Percentiles rank a stretch among this genome's conserved stretches.
phyloP scores from a whole-genome alignment of 2,329 filamentous ascomycete genomes.

The Monilinia laxa region DNA sequence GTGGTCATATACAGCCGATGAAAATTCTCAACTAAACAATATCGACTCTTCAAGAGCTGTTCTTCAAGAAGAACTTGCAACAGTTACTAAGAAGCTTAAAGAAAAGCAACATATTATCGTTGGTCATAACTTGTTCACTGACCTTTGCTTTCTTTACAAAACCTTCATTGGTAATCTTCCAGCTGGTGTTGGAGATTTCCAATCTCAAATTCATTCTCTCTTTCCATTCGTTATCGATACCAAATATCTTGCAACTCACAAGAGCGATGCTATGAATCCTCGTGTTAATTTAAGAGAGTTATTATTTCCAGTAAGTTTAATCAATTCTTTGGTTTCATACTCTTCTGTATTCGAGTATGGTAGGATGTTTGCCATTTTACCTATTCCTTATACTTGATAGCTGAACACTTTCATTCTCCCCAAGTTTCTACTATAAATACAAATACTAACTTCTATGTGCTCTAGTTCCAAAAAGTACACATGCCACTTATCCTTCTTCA shows the following conservation, averaged over 20 bases:
- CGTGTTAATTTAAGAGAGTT: slow-evolving; percentile 50
- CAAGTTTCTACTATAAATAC: not conserved
- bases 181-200: slow-evolving; percentile 53
- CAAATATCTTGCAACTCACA: slow-evolving; percentile 54
- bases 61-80: slow-evolving; percentile 35
- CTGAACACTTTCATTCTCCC: not conserved
- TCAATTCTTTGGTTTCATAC: not conserved
- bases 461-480: slow-evolving; percentile 42
- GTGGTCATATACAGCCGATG: slow-evolving; percentile 39
- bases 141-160: slow-evolving; percentile 63
- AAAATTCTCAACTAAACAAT: not conserved
- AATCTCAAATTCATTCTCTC: slow-evolving; percentile 48
- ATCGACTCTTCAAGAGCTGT: not conserved
- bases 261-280: slow-evolving; percentile 42
- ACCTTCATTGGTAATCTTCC: slow-evolving; percentile 61
- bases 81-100: slow-evolving; percentile 36
- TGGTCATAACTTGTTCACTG: slow-evolving; percentile 65
- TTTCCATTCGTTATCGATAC: slow-evolving; percentile 57
- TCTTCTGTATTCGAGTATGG: not conserved
- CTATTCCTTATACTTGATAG: not conserved
- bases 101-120: slow-evolving; percentile 48
- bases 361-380: not conserved
- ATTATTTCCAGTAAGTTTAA: slow-evolving; percentile 39
- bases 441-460: not conserved
- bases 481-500: slow-evolving; percentile 46